Base-by-base conservation (phyloP, 2,329 filamentous ascomycete species). In the Apiospora pterosperma region DNA sequence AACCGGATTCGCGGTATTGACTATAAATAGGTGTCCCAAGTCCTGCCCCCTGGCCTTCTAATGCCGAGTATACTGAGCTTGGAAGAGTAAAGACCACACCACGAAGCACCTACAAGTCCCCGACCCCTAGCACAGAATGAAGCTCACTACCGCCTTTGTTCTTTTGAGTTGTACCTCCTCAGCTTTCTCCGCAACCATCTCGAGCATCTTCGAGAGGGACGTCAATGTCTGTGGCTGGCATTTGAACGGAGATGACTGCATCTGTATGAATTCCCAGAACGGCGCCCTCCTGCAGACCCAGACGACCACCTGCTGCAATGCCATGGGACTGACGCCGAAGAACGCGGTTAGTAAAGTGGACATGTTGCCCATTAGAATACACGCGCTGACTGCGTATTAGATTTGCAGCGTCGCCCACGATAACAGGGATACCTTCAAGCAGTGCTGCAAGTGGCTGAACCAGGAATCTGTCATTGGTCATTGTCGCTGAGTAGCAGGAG, bases 371-470 rank as follows among this genome's bases (percentile, higher is more conserved):
- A n/a, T n/a, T n/a, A n/a, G 6, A 2, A 39, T 3, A 5, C 16
- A n/a, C 2, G 5, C 5, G 23, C 14, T 61, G 21, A 14, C 16
- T 39, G 3, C 12, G 25, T n/a, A 14, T 36, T 2, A 36, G 25
- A 42, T 61, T 28, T 61, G 36, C 38, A 14, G 3, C 1, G 36
- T 62, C 6, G 39, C 39, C 6, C 39, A 21, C 14, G 23, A 44
- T n/a, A 42, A 44, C 23, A n/a, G 23, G 28, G 60, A 62, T 16
- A 62, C 60, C 7, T 62, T 62, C 39, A 62, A 42, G 60, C 36
- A 62, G 11, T 62, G 60, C 38, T 62, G 60, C 36, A 62, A 62
- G 19, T 62, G 60, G 60, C 39, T 42, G 39, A 62, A 62, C 14
- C 38, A 42, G 36, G 16, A 23, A 6, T 62, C 60, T 7, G 36